Percentiles rank a stretch among this genome's conserved stretches.
Conservation (phyloP, 163 green algal species). For the Scenedesmus sp. region DNA sequence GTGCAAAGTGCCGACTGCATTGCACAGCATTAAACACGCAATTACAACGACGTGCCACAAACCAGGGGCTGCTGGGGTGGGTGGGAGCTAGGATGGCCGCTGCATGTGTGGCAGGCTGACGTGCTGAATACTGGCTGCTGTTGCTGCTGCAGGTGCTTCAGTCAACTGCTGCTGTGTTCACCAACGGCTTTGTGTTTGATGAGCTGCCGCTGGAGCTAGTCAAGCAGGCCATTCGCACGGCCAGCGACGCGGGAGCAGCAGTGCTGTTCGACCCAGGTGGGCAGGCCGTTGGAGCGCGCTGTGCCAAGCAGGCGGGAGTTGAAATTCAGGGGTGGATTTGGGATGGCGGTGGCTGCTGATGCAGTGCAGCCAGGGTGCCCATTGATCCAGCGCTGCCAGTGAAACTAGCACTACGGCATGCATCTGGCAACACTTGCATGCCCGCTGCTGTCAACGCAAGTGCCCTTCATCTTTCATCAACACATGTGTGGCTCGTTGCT, state of each 20-base stretch:
- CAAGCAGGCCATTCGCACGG: slow-evolving; percentile 62
- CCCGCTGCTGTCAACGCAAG: too few species aligned
- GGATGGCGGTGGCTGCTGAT: neutral
- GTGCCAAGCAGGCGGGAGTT: too few species aligned
- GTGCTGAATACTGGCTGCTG: neutral
- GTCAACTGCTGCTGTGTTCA: slow-evolving; percentile 68
- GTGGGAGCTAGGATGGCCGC: too few species aligned
- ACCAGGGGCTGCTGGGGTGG: too few species aligned
- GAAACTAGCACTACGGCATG: neutral
- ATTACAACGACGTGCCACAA: too few species aligned
- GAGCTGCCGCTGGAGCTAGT: slow-evolving; percentile 88
- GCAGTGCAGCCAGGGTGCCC: neutral
- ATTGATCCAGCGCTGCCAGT: too few species aligned
- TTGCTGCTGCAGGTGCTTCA: slow-evolving; percentile 64
- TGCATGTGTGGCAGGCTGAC: neutral
- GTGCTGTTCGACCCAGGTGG: slow-evolving; percentile 96
- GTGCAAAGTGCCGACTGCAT: too few species aligned
- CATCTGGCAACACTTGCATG: neutral
- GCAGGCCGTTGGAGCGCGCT: neutral
- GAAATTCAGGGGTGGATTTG: neutral
- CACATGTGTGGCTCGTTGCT: neutral
- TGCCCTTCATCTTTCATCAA: too few species aligned
- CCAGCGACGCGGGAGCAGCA: slow-evolving; percentile 71
- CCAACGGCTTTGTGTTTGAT: slow-evolving; percentile 84
- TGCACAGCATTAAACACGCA: too few species aligned